Percentiles rank a stretch among this genome's conserved stretches.
Evolutionary conservation across 441 rosid genomes (phyloP).

Genomic region (Theobroma grandiflorum): DNA sequence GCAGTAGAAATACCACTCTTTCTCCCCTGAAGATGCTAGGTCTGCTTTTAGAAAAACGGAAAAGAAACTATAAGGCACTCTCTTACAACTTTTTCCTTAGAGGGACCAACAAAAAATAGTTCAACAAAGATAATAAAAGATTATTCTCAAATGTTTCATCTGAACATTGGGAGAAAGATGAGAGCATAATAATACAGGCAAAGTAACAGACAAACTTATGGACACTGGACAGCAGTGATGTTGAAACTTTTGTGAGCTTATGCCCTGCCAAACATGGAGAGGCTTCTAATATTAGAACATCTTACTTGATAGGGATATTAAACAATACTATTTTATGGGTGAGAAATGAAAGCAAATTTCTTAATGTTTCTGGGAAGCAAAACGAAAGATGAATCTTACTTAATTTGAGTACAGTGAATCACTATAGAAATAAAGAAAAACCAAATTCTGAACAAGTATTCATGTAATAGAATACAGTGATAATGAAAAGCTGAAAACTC

Average conservation of each 20-base stretch:
- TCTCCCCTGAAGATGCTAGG: slow-evolving; percentile 77
- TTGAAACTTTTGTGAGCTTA: slow-evolving; percentile 20
- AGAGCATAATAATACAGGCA: neutral
- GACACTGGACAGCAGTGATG: neutral
- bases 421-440: neutral
- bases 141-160: too few relatives aligned
- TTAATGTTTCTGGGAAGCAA: slow-evolving; percentile 6
- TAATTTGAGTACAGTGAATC: too few relatives aligned
- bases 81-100: neutral
- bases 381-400: neutral
- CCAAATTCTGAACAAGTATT: neutral
- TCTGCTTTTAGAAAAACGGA: slow-evolving; percentile 42
- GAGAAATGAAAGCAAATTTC: neutral
- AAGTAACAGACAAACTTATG: neutral
- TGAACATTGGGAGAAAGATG: neutral
- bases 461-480: neutral
- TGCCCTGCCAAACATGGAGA: neutral
- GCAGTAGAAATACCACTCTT: slow-evolving; percentile 95
- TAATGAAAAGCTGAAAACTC: slow-evolving; percentile 36
- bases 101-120: neutral
- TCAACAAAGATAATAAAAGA: too few relatives aligned
- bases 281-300: neutral
- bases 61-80: neutral
- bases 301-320: neutral
- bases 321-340: neutral